Conservation (phyloP, 306 rosid genomes). For the Dryas octopetala region DNA sequence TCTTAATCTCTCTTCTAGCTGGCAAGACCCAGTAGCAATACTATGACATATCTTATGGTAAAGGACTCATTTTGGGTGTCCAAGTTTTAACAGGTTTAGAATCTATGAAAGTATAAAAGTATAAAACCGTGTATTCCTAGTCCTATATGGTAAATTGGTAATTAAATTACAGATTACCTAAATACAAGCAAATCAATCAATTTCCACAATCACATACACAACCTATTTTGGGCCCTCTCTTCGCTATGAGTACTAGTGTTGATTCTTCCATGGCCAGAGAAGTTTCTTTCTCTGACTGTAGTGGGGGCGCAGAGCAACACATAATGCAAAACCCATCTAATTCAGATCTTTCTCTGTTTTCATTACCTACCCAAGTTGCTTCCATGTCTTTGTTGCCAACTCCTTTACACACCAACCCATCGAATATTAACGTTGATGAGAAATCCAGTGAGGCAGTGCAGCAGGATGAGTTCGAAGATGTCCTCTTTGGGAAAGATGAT, state of each 20-base stretch:
- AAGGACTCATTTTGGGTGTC: not conserved
- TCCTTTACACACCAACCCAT: no score
- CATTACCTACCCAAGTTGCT: not conserved
- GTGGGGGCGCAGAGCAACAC: not conserved
- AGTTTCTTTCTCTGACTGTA: not conserved
- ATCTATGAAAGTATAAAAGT: not conserved
- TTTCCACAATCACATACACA: no score
- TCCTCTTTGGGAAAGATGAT: slow-evolving; percentile 38
- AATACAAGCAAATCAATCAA: not conserved
- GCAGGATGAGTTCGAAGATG: slow-evolving; percentile 9
- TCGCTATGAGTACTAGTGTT: not conserved
- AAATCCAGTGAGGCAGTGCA: not conserved
- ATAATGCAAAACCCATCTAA: not conserved
- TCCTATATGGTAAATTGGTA: not conserved
- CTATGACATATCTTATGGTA: not conserved
- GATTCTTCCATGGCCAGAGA: not conserved
- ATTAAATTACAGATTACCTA: not conserved
- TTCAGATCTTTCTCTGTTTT: not conserved
- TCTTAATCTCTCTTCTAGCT: not conserved
- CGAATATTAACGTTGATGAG: no score
- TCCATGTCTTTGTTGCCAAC: no score
- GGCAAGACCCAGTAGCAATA: not conserved
- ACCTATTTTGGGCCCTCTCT: no score
- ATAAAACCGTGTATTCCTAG: not conserved
- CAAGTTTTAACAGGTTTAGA: not conserved